Base-by-base conservation (phyloP, 805 yeast genomes). In the Pichia deserticola region DNA sequence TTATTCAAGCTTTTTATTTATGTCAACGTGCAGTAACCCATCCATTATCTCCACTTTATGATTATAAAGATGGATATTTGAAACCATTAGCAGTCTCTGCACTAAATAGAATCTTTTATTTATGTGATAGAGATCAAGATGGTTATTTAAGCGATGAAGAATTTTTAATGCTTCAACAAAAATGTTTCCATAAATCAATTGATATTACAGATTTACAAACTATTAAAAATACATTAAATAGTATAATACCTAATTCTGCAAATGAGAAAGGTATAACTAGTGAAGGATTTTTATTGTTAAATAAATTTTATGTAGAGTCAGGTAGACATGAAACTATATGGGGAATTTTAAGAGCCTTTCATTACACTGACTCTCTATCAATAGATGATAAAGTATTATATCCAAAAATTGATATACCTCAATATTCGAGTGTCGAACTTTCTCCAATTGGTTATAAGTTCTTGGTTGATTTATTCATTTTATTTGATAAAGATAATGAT, bases 291-390 rank as follows among this genome's bases (percentile, higher is more conserved):
- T 67, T 93, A 3, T 69, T 80, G 0, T 69, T 93, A 47, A 89
- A 88, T 65, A 86, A 84, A 60, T 67, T 87, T 29, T 93, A 86
- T 63, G 95, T 95, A 1, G 95, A 89, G 57, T 79, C 79, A 36
- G 99, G 99, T 0, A 72, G 98, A 34, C 98, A 93, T 64, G 99
- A 93, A 63, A 93, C 98, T 0, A 84, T 89, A 0, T 93, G 99
- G 99, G 96, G 96, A 0, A 88, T 93, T 25, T 64, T 93, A 29
- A 67, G 99, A 47, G 77, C 89, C 0, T 93, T 87, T 64, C 86
- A 88, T 60, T 93, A 93, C 60, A 92, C 98, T 0, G 93, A 93
- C 60, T 89, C 97, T 0, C 70, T 93, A 5, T 88, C 97, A 0
- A 73, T 93, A 32, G 82, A 82, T 55, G 96, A 89, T 54, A 78